Percentiles rank a stretch among this genome's conserved stretches.
phyloP scores from a whole-genome alignment of 768 basidiomycete genomes.

The Kwoniella newhampshirensis region DNA sequence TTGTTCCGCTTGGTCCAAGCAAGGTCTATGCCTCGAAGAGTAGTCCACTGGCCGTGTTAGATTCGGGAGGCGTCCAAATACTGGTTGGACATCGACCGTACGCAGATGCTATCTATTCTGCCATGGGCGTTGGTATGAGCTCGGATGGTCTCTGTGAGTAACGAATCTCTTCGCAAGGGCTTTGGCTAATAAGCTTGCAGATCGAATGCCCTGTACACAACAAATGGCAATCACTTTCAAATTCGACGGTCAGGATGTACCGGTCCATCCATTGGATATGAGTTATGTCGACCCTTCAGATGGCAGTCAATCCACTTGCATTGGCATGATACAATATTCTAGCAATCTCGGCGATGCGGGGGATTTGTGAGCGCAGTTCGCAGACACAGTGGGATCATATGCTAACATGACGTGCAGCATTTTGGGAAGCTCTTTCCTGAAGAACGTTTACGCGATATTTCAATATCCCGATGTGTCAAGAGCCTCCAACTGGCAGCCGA shows the following conservation, averaged over 20 bases:
- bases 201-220: slow-evolving; percentile 49
- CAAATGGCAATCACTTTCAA: slow-evolving; percentile 45
- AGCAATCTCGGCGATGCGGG: slow-evolving; percentile 37
- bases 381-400: neutral
- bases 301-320: slow-evolving; percentile 42
- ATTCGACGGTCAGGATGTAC: slow-evolving; percentile 35
- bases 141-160: slow-evolving; percentile 50
- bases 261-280: slow-evolving; percentile 52
- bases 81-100: slow-evolving; percentile 40
- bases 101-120: slow-evolving; percentile 44
- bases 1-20: slow-evolving; percentile 35
- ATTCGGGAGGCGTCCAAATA: slow-evolving; percentile 51
- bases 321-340: slow-evolving; percentile 50
- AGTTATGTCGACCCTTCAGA: slow-evolving; percentile 42
- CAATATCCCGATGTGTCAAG: slow-evolving; percentile 35
- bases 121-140: slow-evolving; percentile 38
- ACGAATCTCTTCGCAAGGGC: slow-evolving; percentile 6
- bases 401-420: slow-evolving; percentile 27
- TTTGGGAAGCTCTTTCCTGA: slow-evolving; percentile 49
- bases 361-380: slow-evolving; percentile 37
- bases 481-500: slow-evolving; percentile 41
- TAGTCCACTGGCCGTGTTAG: slow-evolving; percentile 47
- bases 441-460: slow-evolving; percentile 50
- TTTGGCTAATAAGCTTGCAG: slow-evolving; percentile 22
- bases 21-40: slow-evolving; percentile 25